A percentile compares a stretch with the other conserved stretches of the same genome.
Evolutionary conservation across 1,139 yeast species (phyloP).

Genomic region (Yamadazyma friedrichii): DNA sequence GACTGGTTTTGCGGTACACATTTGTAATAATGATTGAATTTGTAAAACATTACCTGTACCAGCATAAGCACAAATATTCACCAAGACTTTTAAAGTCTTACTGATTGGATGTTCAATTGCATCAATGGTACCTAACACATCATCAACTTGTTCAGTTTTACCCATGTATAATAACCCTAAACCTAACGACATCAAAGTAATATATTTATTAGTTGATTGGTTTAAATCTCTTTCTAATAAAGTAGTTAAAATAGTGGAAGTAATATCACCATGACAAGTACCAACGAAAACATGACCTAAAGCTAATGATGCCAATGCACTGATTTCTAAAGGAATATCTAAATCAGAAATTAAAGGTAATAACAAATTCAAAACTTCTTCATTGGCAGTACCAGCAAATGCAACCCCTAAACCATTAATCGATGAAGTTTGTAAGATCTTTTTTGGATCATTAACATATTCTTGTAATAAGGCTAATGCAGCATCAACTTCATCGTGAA

Average conservation of each 20-base stretch:
- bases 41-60: slow-evolving; percentile 98
- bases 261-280: slow-evolving; percentile 91
- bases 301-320: slow-evolving; percentile 86
- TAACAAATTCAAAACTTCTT: slow-evolving; percentile 73
- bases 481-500: slow-evolving; percentile 94
- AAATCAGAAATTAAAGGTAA: slow-evolving; percentile 87
- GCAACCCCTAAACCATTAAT: slow-evolving; percentile 92
- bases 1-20: slow-evolving; percentile 67
- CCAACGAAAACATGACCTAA: slow-evolving; percentile 96
- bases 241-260: slow-evolving; percentile 87
- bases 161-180: slow-evolving; percentile 92
- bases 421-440: slow-evolving; percentile 71
- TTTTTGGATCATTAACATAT: slow-evolving; percentile 54
- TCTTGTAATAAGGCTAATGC: slow-evolving; percentile 85
- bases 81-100: slow-evolving; percentile 83
- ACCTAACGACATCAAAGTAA: slow-evolving; percentile 88
- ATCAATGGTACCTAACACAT: slow-evolving; percentile 88
- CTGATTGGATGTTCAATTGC: slow-evolving; percentile 96
- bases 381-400: slow-evolving; percentile 91
- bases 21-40: slow-evolving; percentile 86
- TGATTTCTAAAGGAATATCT: slow-evolving; percentile 70
- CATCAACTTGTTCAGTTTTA: slow-evolving; percentile 92
- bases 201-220: slow-evolving; percentile 83
- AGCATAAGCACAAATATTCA: slow-evolving; percentile 91
- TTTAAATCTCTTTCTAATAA: slow-evolving; percentile 78